phyloP scores from a whole-genome alignment of 148 eudicot genomes.

The Spergularia bocconei region DNA sequence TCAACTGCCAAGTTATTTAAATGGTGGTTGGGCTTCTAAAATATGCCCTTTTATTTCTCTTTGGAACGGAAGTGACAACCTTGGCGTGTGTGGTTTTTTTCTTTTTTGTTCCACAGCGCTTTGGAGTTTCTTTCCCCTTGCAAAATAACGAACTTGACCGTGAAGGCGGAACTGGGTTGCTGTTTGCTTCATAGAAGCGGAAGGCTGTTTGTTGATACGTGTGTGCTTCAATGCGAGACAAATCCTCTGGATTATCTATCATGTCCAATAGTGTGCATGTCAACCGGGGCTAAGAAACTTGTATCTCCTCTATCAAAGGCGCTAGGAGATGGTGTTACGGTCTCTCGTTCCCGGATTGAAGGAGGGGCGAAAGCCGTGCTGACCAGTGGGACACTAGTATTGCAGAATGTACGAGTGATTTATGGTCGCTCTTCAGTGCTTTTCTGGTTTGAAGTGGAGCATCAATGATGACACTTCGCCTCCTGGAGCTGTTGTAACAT shows the following conservation, averaged over 20 bases:
- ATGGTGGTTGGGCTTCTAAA: slow-evolving; percentile 6
- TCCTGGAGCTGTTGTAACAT: slow-evolving; percentile 8
- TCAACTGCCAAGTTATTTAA: background rate
- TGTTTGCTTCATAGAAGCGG: slow-evolving; percentile 96
- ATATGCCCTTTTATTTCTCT: slow-evolving; percentile 2
- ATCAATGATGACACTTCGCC: slow-evolving; percentile 18
- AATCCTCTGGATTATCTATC: slow-evolving; percentile 88
- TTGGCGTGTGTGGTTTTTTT: slow-evolving; percentile 10
- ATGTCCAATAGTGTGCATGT: slow-evolving; percentile 77
- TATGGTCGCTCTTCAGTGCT: slow-evolving; percentile 72
- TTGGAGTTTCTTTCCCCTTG: slow-evolving; percentile 89
- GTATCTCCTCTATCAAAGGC: slow-evolving; percentile 35
- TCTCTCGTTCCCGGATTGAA: slow-evolving; percentile 78
- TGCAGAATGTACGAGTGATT: slow-evolving; percentile 82
- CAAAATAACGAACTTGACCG: slow-evolving; percentile 83
- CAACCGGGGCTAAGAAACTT: slow-evolving; percentile 39
- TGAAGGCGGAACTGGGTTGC: slow-evolving; percentile 89
- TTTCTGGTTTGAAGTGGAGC: slow-evolving; percentile 95
- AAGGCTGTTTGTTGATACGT: slow-evolving; percentile 75
- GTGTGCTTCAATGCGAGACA: slow-evolving; percentile 88
- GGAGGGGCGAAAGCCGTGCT: slow-evolving; percentile 91
- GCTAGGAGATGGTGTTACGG: slow-evolving; percentile 69
- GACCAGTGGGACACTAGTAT: slow-evolving; percentile 67
- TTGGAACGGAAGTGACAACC: slow-evolving; percentile 16
- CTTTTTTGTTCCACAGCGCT: slow-evolving; percentile 60